phyloP scores from a whole-genome alignment of 1,284 basidiomycete species.

The Malassezia sympodialis region DNA sequence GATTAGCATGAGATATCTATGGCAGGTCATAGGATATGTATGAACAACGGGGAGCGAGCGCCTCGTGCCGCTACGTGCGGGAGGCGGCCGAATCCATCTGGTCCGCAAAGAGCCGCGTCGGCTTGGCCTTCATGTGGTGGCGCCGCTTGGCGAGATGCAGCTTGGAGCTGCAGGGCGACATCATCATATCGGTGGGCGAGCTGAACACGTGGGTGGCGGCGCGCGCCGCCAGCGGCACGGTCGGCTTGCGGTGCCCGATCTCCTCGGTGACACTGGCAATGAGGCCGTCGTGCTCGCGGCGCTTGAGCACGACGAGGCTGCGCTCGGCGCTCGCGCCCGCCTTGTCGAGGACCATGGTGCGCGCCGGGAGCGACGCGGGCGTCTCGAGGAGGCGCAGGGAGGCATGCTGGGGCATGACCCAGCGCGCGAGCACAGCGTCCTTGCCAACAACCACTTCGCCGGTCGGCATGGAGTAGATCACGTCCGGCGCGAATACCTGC shows the following conservation, averaged over 20 bases:
- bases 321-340: conserved; percentile 8
- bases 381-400: conserved; percentile 35
- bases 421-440: conserved; percentile 16
- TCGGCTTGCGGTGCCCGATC: conserved; percentile 37
- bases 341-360: conserved; percentile 41
- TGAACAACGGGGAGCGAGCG: neutral
- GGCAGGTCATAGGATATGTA: conserved; percentile 1
- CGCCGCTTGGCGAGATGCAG: conserved; percentile 44
- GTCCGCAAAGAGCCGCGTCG: conserved; percentile 39
- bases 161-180: conserved; percentile 46
- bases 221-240: conserved; percentile 33
- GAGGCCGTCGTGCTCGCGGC: conserved; percentile 34
- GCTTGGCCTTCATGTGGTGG: conserved; percentile 43
- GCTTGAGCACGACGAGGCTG: conserved; percentile 41
- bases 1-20: neutral
- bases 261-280: conserved; percentile 39
- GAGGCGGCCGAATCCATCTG: neutral
- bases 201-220: conserved; percentile 39
- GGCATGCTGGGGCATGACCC: conserved; percentile 8
- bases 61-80: neutral
- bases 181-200: conserved; percentile 43
- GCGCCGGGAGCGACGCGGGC: conserved; percentile 34
- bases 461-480: conserved; percentile 36
- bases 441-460: conserved; percentile 42
- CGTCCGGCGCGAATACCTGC: conserved; percentile 33